A percentile compares a stretch with the other conserved stretches of the same genome.
Evolutionary conservation across 202 grass and related monocot genomes (phyloP).

Genomic region (Cymbopogon flexuosus): DNA sequence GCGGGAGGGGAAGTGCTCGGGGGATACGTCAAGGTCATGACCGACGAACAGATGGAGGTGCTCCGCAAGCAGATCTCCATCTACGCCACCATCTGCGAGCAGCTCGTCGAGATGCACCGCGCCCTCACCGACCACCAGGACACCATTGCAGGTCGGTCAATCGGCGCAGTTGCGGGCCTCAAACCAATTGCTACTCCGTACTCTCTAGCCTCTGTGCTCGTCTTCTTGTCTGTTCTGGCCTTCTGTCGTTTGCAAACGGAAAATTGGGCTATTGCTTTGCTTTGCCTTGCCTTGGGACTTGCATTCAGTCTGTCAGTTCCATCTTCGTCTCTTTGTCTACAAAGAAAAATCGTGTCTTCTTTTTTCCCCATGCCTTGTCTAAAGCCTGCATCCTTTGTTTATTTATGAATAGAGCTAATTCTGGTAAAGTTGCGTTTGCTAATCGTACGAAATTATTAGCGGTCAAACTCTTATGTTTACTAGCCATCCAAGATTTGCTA

Average conservation of each 20-base stretch:
- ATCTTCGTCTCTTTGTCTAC: neutral
- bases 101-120: constrained; percentile 95
- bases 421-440: neutral
- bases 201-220: neutral
- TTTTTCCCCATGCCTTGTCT: neutral
- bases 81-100: constrained; percentile 95
- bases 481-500: neutral
- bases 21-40: constrained; percentile 93
- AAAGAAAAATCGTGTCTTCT: neutral
- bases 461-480: neutral
- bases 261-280: neutral
- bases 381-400: neutral
- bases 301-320: constrained; percentile 1
- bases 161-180: neutral
- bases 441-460: neutral
- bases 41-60: constrained; percentile 96
- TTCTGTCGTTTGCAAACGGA: neutral
- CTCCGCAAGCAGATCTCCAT: constrained; percentile 99
- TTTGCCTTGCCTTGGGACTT: neutral
- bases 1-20: constrained; percentile 40
- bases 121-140: constrained; percentile 76
- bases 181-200: neutral
- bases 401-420: neutral
- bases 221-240: neutral
- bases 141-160: constrained; percentile 59